Conservation (phyloP, 805 yeast genomes). For the Kuraishia ogatae region DNA sequence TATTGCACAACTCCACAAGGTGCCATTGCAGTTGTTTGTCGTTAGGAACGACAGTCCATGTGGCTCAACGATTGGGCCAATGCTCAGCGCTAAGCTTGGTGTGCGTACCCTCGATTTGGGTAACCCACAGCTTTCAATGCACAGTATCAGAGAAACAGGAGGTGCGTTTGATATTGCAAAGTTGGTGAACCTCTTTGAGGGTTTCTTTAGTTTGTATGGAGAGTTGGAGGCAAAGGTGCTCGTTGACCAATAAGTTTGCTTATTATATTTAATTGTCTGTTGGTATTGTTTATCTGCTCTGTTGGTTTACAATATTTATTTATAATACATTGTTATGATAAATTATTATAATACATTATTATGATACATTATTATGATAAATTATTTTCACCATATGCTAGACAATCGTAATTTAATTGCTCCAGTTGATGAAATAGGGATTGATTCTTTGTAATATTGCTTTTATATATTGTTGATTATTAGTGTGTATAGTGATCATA, state of each 20-base stretch:
- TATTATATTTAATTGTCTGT: too few relatives aligned
- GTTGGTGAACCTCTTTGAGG: conserved; percentile 51
- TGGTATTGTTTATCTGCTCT: too few relatives aligned
- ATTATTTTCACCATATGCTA: too few relatives aligned
- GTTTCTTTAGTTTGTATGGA: conserved; percentile 44
- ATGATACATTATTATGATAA: too few relatives aligned
- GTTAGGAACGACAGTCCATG: conserved; percentile 90
- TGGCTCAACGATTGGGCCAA: conserved; percentile 96
- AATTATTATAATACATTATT: too few relatives aligned
- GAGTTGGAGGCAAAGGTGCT: conserved; percentile 31
- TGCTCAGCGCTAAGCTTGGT: conserved; percentile 80
- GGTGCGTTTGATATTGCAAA: conserved; percentile 66
- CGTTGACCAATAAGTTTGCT: conserved; percentile 23
- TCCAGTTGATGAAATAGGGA: too few relatives aligned
- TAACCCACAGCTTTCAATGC: conserved; percentile 90
- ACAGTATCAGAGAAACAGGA: conserved; percentile 86
- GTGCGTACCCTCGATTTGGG: conserved; percentile 85
- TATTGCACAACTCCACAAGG: conserved; percentile 54
- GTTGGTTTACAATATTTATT: too few relatives aligned
- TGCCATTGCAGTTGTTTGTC: conserved; percentile 91
- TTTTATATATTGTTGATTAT: too few relatives aligned
- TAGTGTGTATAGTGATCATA: too few relatives aligned
- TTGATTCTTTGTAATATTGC: too few relatives aligned
- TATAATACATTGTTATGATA: too few relatives aligned
- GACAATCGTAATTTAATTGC: too few relatives aligned